Conservation (phyloP, 345 rosid species). For the Clausena lansium region DNA sequence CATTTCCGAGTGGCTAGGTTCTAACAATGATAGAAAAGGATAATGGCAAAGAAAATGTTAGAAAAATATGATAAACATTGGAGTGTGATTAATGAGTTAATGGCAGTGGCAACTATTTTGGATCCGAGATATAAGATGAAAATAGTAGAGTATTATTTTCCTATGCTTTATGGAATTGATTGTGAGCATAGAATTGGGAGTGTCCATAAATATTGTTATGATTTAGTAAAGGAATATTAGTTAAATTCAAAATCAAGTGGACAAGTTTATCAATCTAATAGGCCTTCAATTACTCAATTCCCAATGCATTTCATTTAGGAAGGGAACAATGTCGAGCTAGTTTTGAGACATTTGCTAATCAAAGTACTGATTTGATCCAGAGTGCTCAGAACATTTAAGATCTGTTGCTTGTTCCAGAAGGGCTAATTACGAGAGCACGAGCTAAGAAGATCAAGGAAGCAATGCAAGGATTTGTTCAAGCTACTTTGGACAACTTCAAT, state of each 20-base stretch:
- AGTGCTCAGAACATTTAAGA: too few species aligned
- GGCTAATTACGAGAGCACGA: too few species aligned
- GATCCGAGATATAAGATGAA: background rate
- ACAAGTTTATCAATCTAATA: background rate
- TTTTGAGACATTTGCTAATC: background rate
- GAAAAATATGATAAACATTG: background rate
- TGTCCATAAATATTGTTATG: background rate
- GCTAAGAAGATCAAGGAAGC: too few species aligned
- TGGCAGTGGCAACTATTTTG: background rate
- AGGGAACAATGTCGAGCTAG: background rate
- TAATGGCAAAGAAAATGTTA: too few species aligned
- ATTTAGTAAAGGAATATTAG: background rate
- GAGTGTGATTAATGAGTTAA: background rate
- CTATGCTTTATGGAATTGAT: background rate
- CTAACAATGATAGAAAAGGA: background rate
- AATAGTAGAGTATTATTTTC: background rate
- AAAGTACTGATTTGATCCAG: too few species aligned
- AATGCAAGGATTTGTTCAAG: too few species aligned
- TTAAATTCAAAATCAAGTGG: background rate
- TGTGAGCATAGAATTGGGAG: background rate
- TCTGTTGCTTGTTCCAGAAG: too few species aligned
- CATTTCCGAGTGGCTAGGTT: background rate
- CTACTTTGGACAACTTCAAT: too few species aligned
- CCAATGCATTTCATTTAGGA: background rate
- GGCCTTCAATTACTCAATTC: background rate